phyloP scores from a whole-genome alignment of 192 early-diverging fungal genomes.

The Entophlyctis luteolus region DNA sequence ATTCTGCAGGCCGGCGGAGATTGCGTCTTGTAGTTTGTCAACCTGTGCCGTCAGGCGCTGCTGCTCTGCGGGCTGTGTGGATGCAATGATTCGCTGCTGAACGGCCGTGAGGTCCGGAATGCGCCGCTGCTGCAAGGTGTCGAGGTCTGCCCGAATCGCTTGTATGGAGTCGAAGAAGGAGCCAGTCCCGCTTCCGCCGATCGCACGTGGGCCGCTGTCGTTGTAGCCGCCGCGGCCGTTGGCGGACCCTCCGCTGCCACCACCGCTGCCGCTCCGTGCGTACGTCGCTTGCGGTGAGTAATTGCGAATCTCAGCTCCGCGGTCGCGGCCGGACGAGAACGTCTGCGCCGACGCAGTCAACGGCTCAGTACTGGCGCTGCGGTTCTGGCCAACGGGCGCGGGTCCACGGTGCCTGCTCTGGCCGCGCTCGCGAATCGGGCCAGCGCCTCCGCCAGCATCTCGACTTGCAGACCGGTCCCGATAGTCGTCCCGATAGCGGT shows the following conservation, averaged over 20 bases:
- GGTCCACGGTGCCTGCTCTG: no score
- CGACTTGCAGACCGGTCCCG: background rate
- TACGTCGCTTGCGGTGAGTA: no score
- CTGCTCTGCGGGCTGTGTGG: slow-evolving; percentile 23
- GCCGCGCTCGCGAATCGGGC: background rate
- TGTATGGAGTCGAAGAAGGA: slow-evolving; percentile 32
- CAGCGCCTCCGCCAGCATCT: background rate
- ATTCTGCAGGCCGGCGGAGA: background rate
- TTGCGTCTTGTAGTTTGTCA: slow-evolving; percentile 5
- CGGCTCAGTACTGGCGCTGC: no score
- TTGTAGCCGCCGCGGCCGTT: no score
- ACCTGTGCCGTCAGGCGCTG: slow-evolving; percentile 21
- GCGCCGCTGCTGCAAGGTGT: slow-evolving; percentile 13
- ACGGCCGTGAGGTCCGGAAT: slow-evolving; percentile 15
- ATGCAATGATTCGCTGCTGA: slow-evolving; percentile 30
- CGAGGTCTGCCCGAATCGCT: slow-evolving; percentile 21
- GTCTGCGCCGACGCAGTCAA: no score
- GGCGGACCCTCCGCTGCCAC: no score
- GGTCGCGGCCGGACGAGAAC: no score
- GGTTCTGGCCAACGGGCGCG: no score
- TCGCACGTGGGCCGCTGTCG: background rate
- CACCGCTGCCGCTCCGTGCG: no score
- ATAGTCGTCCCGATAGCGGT: slow-evolving; percentile 1
- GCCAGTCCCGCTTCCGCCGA: background rate
- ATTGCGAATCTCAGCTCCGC: no score